phyloP scores from a whole-genome alignment of 352 stramenopile species.

The Phytophthora pinifolia region DNA sequence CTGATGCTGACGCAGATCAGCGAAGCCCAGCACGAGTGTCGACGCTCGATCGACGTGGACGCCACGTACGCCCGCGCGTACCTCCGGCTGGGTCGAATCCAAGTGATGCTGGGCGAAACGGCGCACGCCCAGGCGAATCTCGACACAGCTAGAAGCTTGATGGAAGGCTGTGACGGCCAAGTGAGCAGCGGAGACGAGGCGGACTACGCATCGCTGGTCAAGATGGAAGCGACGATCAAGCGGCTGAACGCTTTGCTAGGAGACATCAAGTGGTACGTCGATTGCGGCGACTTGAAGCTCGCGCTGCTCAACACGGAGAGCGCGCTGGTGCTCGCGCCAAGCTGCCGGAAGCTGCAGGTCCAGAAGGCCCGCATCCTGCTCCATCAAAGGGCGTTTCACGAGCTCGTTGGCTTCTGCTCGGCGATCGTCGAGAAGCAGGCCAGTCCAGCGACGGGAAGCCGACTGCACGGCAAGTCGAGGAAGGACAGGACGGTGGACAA shows the following conservation, averaged over 20 bases:
- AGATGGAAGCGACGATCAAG: conserved; percentile 55
- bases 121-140: conserved; percentile 53
- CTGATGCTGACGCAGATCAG: conserved; percentile 79
- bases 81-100: conserved; percentile 65
- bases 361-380: conserved; percentile 68
- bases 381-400: conserved; percentile 56
- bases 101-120: conserved; percentile 66
- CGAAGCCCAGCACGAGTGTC: conserved; percentile 73
- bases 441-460: conserved; percentile 2
- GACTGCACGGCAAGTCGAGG: conserved; percentile 4
- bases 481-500: conserved; percentile 37
- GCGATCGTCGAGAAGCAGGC: conserved; percentile 55
- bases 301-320: conserved; percentile 52
- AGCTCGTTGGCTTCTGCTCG: conserved; percentile 52
- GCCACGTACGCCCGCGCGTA: conserved; percentile 74
- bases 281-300: conserved; percentile 45
- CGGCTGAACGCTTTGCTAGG: conserved; percentile 44
- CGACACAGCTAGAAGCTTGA: conserved; percentile 45
- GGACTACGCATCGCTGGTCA: conserved; percentile 47
- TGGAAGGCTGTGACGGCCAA: conserved; percentile 22
- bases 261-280: conserved; percentile 64
- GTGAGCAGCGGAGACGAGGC: conserved; percentile 28
- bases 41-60: conserved; percentile 62
- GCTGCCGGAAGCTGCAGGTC: conserved; percentile 53
- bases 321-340: conserved; percentile 54